Evolutionary conservation across 768 basidiomycete genomes (phyloP).

Genomic region (Suillus brevipes): DNA sequence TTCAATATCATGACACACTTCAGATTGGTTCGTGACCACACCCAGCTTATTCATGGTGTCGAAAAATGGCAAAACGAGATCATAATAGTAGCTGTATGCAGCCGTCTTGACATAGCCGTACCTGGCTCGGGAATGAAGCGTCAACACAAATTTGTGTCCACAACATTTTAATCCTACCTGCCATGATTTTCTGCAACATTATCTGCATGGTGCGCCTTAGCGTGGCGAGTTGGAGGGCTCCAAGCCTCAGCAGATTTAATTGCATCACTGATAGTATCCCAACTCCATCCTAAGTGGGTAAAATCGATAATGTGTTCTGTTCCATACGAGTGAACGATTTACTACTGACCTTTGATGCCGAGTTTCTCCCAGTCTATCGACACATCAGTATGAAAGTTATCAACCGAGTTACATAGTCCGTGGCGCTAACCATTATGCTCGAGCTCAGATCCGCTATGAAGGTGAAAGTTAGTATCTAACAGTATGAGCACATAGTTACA

Average conservation of each 20-base stretch:
- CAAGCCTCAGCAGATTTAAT: constrained; percentile 17
- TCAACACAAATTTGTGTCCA: background rate
- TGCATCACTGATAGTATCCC: constrained; percentile 15
- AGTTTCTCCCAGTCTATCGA: constrained; percentile 15
- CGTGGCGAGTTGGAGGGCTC: constrained; percentile 15
- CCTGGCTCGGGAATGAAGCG: background rate
- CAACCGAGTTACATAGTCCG: background rate
- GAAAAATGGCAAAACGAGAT: constrained; percentile 16
- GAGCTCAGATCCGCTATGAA: constrained; percentile 15
- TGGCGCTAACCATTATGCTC: constrained; percentile 15
- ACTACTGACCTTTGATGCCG: constrained; percentile 17
- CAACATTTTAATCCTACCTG: constrained; percentile 9
- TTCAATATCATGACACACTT: constrained; percentile 8
- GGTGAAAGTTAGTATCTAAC: background rate
- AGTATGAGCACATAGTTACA: background rate
- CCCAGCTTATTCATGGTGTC: constrained; percentile 19
- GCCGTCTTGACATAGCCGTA: constrained; percentile 17
- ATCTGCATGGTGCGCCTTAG: constrained; percentile 17
- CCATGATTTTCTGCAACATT: constrained; percentile 13
- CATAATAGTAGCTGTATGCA: constrained; percentile 20
- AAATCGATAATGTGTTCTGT: background rate
- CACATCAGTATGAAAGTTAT: background rate
- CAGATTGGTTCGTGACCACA: constrained; percentile 15
- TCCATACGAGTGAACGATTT: background rate
- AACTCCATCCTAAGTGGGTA: constrained; percentile 16